Conservation (phyloP, 129 eudicot species). For the Oenanthe sinensis region DNA sequence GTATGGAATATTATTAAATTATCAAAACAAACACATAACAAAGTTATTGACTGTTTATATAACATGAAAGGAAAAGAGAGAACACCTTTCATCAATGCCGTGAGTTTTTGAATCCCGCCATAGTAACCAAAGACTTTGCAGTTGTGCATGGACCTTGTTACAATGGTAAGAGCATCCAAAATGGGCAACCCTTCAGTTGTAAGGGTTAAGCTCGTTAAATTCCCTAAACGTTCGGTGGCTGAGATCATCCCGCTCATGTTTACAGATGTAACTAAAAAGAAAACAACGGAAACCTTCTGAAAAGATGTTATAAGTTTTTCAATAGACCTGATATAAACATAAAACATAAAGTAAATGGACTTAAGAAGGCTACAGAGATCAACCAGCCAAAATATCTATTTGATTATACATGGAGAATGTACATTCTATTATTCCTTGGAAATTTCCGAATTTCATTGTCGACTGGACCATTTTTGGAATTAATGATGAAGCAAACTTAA, state of each 20-base stretch:
- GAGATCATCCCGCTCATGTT: conserved; percentile 27
- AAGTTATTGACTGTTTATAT: not conserved
- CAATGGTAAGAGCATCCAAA: conserved; percentile 69
- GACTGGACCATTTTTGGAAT: not conserved
- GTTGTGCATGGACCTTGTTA: conserved; percentile 71
- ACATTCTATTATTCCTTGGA: not conserved
- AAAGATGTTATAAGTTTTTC: not conserved
- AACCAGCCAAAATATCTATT: not conserved
- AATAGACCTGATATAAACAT: not conserved
- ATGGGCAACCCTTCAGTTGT: conserved; percentile 60
- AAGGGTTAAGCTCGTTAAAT: conserved; percentile 33
- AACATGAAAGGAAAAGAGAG: not conserved
- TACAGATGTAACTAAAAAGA: conserved; percentile 21
- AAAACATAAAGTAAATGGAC: not conserved
- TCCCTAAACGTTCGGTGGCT: conserved; percentile 39
- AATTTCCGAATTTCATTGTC: not conserved
- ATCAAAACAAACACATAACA: not conserved
- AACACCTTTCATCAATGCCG: conserved; percentile 86
- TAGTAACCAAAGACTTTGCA: conserved; percentile 87
- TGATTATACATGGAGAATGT: not conserved
- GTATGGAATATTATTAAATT: not conserved
- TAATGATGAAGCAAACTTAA: not conserved
- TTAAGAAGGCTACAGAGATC: not conserved
- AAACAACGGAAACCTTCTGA: not conserved
- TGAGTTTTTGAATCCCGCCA: conserved; percentile 84